Conservation (phyloP, 441 rosid genomes). For the Arabidopsis hybrid region DNA sequence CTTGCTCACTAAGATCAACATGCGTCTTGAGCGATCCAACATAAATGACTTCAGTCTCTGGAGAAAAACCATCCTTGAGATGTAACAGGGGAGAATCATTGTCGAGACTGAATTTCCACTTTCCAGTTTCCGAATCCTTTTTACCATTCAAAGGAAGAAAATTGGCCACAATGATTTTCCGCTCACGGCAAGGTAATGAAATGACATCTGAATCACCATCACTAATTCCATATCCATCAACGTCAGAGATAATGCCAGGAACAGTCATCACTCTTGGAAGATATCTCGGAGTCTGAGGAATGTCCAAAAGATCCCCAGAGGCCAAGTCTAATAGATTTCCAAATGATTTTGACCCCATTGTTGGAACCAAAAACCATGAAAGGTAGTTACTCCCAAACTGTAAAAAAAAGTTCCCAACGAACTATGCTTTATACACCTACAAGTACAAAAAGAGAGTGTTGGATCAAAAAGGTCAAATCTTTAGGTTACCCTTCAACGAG, state of each 20-base stretch:
- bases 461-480: too few relatives aligned
- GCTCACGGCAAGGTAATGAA: conserved; percentile 59
- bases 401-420: background rate
- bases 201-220: conserved; percentile 59
- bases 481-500: background rate
- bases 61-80: conserved; percentile 71
- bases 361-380: conserved; percentile 37
- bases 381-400: conserved; percentile 28
- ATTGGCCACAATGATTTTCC: conserved; percentile 80
- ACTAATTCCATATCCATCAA: conserved; percentile 61
- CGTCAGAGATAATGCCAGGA: conserved; percentile 81
- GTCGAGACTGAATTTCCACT: conserved; percentile 71
- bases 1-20: conserved; percentile 73
- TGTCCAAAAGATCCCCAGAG: conserved; percentile 68
- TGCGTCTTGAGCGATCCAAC: conserved; percentile 87
- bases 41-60: conserved; percentile 76
- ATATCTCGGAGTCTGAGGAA: conserved; percentile 75
- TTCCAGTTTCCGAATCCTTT: conserved; percentile 58
- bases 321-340: conserved; percentile 69
- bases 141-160: conserved; percentile 81
- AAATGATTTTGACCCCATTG: conserved; percentile 74
- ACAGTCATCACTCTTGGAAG: conserved; percentile 86
- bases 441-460: background rate
- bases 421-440: too few relatives aligned
- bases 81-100: conserved; percentile 74